These are phyloP conservation scores for Niveomyces coronatus DNA, from an alignment of 2,329 filamentous ascomycete genomes.

Conservation along the genomic window DNA sequence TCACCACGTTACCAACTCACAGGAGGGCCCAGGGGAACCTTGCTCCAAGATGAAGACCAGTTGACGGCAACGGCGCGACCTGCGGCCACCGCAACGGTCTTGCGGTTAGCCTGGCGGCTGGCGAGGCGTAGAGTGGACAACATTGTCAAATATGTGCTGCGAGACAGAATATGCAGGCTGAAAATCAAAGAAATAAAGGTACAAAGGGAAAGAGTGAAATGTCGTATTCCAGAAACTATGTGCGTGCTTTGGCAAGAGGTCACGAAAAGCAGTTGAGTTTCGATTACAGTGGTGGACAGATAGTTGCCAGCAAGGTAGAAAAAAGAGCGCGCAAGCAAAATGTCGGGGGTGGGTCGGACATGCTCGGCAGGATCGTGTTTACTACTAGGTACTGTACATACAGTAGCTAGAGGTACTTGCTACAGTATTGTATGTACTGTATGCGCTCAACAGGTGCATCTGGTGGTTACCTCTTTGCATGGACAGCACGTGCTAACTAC, in stretches of 20 bases:
- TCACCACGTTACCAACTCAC: constrained; percentile 41
- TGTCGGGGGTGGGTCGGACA: constrained; percentile 10
- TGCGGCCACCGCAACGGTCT: constrained; percentile 30
- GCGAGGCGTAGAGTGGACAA: constrained; percentile 45
- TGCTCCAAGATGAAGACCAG: no score
- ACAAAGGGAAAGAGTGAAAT: not conserved
- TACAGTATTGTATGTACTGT: no score
- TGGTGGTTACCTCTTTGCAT: no score
- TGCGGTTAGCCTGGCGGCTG: constrained; percentile 37
- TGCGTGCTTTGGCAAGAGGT: no score
- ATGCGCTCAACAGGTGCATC: no score
- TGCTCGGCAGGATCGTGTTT: constrained; percentile 7
- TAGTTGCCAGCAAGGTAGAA: constrained; percentile 4
- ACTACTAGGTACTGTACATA: no score
- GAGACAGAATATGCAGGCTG: constrained; percentile 8
- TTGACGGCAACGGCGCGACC: constrained; percentile 58
- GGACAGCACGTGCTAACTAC: no score
- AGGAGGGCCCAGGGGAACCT: constrained; percentile 87
- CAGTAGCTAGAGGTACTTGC: no score
- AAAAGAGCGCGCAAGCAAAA: constrained; percentile 4
- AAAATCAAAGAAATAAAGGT: constrained; percentile 4
- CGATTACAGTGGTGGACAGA: constrained; percentile 1
- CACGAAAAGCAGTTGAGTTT: not conserved
- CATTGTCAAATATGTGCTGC: constrained; percentile 30
- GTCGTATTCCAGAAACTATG: constrained; percentile 1